Evolutionary conservation across 768 basidiomycete species (phyloP), one percentile per base, ranked within the genome.

Genomic region (Lactifluus piperatus): DNA sequence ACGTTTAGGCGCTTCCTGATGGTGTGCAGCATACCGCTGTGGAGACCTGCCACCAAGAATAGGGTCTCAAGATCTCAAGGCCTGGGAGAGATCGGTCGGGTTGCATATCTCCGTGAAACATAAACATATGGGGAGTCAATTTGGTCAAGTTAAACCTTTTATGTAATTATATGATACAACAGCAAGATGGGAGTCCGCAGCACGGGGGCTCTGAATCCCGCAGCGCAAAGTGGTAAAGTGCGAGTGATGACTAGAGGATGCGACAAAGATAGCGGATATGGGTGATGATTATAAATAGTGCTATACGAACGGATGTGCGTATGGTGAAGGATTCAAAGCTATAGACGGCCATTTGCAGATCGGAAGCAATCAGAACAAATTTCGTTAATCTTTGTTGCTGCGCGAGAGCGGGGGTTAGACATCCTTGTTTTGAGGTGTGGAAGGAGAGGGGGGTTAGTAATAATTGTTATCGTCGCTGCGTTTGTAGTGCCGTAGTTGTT

Each of bases 201-300:
- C 47, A 49, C 34, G 54, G 58, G 37, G 41, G 22, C 43, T 44
- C 43, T 22, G 16, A 11, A n/a, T n/a, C n/a, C n/a, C n/a, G n/a
- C n/a, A 24, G 11, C 3, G 22, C 39, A 34, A 24, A 32, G 29
- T 50, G 26, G 39, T 39, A 22, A 44, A n/a, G 43, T 51, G 51
- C 8, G 53, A 26, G 48, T 50, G 53, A 46, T 34, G 36, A 51
- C 43, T 37, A 51, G 10, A n/a, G 22, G 29, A 50, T 45, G 49
- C 41, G 29, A 52, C 44, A 47, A 48, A 53, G 51, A 58, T 48
- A 46, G 43, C 43, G 41, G n/a, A 54, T 54, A 50, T 59, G 43
- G 52, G 41, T 52, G 46, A 20, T 22, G 53, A 60, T 60, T 60
- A 60, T 60, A 56, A 60, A 60, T 60, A 60, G 54, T 56, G 58